Percentiles rank a stretch among this genome's conserved stretches.
These are phyloP conservation scores for Lipomyces spencermartinsiae DNA, from an alignment of 805 yeast species.

Conservation along the genomic window DNA sequence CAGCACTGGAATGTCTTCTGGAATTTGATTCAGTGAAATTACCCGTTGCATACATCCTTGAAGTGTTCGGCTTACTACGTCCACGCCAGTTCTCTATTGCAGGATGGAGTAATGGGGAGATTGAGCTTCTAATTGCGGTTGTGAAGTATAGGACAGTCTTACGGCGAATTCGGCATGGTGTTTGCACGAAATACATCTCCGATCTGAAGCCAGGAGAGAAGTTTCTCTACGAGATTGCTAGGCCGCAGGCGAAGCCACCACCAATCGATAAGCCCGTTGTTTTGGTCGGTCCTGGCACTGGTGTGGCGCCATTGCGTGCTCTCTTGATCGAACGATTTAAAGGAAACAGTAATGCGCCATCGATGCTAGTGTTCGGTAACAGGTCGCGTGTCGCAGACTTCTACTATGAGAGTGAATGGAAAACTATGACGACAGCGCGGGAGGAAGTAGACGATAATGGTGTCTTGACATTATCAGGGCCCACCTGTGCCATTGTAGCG, in stretches of 20 bases:
- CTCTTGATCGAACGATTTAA: constrained; percentile 52
- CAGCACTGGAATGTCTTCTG: constrained; percentile 77
- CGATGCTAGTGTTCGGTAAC: constrained; percentile 77
- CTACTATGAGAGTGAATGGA: constrained; percentile 66
- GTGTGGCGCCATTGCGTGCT: constrained; percentile 90
- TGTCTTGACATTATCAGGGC: background rate
- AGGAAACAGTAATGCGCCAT: constrained; percentile 41
- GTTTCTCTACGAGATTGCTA: constrained; percentile 54
- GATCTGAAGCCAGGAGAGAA: constrained; percentile 55
- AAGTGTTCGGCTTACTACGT: constrained; percentile 75
- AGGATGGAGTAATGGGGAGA: constrained; percentile 45
- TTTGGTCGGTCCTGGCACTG: constrained; percentile 93
- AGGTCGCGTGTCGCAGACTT: constrained; percentile 70
- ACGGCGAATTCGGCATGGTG: constrained; percentile 75
- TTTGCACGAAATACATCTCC: constrained; percentile 80
- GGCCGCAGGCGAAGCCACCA: constrained; percentile 52
- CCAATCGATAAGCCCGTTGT: constrained; percentile 61
- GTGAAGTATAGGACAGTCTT: constrained; percentile 87
- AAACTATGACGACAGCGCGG: constrained; percentile 42
- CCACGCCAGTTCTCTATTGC: constrained; percentile 90
- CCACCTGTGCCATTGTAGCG: constrained; percentile 12
- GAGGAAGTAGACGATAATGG: constrained; percentile 45
- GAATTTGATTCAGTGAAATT: constrained; percentile 80
- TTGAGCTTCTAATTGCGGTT: constrained; percentile 80
- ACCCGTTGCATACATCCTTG: constrained; percentile 78